Evolutionary conservation across 2,329 filamentous ascomycete species (phyloP).

Genomic region (Fusarium praegraminearum): DNA sequence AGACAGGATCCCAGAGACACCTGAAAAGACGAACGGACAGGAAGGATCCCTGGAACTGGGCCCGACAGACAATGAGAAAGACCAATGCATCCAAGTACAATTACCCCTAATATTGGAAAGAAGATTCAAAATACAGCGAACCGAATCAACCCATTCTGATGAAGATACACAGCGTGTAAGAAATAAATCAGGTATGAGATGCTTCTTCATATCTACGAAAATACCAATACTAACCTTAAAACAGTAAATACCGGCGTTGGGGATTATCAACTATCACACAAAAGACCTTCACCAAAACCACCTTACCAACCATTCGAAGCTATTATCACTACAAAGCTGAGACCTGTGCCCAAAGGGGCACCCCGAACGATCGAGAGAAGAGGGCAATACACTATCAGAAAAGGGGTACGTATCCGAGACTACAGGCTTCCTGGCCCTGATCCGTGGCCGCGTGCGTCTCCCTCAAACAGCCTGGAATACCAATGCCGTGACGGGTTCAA

Average conservation of each 20-base stretch:
- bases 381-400: constrained; percentile 47
- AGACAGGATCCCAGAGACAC: constrained; percentile 41
- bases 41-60: background rate
- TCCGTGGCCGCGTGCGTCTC: background rate
- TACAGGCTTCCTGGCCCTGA: constrained; percentile 41
- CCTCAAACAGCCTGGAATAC: constrained; percentile 35
- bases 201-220: background rate
- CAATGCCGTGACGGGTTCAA: constrained; percentile 52
- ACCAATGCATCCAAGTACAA: background rate
- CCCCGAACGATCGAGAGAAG: constrained; percentile 44
- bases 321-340: constrained; percentile 32
- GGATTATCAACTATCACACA: background rate
- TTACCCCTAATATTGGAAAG: background rate
- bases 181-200: constrained; percentile 1
- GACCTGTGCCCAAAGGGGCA: constrained; percentile 45
- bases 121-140: constrained; percentile 25
- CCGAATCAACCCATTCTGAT: constrained; percentile 36
- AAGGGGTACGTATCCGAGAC: constrained; percentile 49
- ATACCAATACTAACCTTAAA: background rate
- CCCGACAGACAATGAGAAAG: background rate
- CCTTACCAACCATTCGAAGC: background rate
- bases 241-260: background rate
- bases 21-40: background rate
- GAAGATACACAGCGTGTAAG: background rate
- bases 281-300: background rate